A percentile compares a stretch with the other conserved stretches of the same genome.
Conservation (phyloP, 208 protist genomes). For the Trypanosoma congolense region DNA sequence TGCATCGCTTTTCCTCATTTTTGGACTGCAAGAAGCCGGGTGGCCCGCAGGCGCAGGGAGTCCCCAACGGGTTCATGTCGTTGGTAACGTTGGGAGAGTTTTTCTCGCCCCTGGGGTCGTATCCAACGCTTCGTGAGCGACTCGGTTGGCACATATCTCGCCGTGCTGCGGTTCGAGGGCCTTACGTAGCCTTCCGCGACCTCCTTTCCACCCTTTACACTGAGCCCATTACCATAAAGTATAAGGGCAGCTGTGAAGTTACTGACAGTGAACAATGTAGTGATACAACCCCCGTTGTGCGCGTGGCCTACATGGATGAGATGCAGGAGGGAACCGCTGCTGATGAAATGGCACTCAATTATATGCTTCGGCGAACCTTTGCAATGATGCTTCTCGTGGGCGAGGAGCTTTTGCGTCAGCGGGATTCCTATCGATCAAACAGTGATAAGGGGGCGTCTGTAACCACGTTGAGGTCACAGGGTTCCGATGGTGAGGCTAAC, state of each 20-base stretch:
- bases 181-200: conserved; percentile 12
- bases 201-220: conserved; percentile 14
- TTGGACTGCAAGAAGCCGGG: not conserved
- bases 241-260: not conserved
- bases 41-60: not conserved
- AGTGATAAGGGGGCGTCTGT: not conserved
- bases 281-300: too few species aligned
- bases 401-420: not conserved
- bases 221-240: not conserved
- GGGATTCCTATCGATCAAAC: not conserved
- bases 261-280: not conserved
- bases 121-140: conserved; percentile 7
- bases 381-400: conserved; percentile 10
- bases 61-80: conserved; percentile 11
- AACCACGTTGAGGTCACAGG: not conserved
- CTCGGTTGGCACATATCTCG: conserved; percentile 8
- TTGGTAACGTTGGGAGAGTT: conserved; percentile 5
- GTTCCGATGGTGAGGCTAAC: not conserved
- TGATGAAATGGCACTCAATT: not conserved
- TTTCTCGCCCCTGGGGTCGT: conserved; percentile 2
- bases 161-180: conserved; percentile 3
- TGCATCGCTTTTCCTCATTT: conserved; percentile 4
- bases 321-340: not conserved
- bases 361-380: conserved; percentile 12
- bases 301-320: conserved; percentile 11